Evolutionary conservation across 1,284 basidiomycete species (phyloP).

Genomic region (Gomphus sp.): DNA sequence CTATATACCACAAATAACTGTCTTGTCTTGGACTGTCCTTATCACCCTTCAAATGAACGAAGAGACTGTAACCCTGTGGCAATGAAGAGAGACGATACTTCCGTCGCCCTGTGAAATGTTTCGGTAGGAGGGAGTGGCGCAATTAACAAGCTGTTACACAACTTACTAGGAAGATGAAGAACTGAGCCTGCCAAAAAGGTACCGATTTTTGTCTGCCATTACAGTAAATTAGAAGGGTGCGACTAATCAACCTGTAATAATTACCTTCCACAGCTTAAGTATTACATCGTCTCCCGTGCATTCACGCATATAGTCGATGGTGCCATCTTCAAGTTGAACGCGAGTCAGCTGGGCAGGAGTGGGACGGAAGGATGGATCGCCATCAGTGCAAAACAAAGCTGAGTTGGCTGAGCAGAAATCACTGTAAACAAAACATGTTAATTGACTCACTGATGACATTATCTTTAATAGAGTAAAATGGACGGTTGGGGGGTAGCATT

Average conservation of each 20-base stretch:
- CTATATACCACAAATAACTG: conserved; percentile 18
- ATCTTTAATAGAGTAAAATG: background rate
- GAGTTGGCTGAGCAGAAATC: background rate
- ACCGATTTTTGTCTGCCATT: conserved; percentile 19
- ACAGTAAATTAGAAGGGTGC: background rate
- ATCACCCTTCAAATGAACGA: conserved; percentile 19
- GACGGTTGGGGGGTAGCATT: background rate
- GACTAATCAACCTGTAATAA: background rate
- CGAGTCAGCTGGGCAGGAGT: background rate
- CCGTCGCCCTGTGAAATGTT: background rate
- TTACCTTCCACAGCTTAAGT: conserved; percentile 6
- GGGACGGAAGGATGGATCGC: background rate
- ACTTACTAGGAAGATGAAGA: conserved; percentile 13
- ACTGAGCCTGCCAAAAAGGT: conserved; percentile 15
- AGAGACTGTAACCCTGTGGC: conserved; percentile 19
- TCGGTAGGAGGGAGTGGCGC: background rate
- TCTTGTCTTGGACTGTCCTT: conserved; percentile 17
- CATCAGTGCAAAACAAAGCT: conserved; percentile 6
- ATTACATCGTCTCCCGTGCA: conserved; percentile 2
- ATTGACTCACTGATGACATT: background rate
- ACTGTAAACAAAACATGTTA: too few species aligned
- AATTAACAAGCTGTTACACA: background rate
- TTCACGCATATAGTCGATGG: conserved; percentile 5
- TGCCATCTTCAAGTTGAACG: background rate
- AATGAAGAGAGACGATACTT: conserved; percentile 14